Evolutionary conservation across 169 alveolate species (phyloP), one percentile per base, ranked within the genome.

Genomic region (Cyclospora cayetanensis): DNA sequence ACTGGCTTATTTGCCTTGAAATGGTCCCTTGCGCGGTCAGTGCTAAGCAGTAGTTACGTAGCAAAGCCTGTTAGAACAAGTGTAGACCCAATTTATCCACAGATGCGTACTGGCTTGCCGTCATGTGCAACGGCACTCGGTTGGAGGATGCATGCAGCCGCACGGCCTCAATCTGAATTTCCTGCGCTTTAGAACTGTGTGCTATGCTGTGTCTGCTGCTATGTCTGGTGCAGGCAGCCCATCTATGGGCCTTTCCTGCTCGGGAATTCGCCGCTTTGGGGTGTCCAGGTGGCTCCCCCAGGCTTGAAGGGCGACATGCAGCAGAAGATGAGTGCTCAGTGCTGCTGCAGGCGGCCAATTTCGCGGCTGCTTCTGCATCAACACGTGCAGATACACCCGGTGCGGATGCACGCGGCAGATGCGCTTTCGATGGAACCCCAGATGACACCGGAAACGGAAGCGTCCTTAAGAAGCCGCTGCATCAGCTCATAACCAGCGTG

Each of bases 1-100:
- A 74, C 65, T 74, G 85, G 85, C 15, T 41, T 20, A 25, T 74
- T 18, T 74, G 85, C 65, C 37, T 74, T 35, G 85, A 74, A 39
- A 74, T 74, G 85, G 2, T 41, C 25, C 85, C 85, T 50, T 74
- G 20, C 53, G 55, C 85, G 65, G 85, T 74, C 15, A 74, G 63
- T 0, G 7, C 5, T 37, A 5, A 29, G 27, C 42, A 1, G 80
- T 31, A 68, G 25, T 20, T 4, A 2, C 34, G 2, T 53, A 7
- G 68, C 3, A 29, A 2, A 9, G 25, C 2, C 68, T 29, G 68
- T 22, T n/a, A 53, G 25, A 11, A 46, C n/a, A n/a, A n/a, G n/a
- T n/a, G n/a, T n/a, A n/a, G n/a, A n/a, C n/a, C n/a, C n/a, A n/a
- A n/a, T n/a, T n/a, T n/a, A n/a, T n/a, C n/a, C n/a, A n/a, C n/a